Conservation (phyloP, 371 early-diverging fungal species). For the Mucor mucedo region DNA sequence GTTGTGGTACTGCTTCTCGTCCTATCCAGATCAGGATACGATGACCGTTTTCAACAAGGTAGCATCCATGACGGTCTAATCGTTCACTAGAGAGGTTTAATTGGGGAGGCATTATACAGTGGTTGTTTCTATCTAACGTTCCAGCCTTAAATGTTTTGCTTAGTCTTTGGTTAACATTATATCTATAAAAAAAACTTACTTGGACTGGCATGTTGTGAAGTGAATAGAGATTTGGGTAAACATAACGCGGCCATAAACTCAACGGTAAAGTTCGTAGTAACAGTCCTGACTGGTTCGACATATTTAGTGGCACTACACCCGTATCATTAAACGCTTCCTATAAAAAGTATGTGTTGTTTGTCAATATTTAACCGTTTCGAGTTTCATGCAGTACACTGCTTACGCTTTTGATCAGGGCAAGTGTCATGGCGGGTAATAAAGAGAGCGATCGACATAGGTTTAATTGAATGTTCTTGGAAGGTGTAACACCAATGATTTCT, state of each 20-base stretch:
- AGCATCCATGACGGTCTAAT: conserved; percentile 75
- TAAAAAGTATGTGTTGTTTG: background rate
- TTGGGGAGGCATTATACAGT: conserved; percentile 63
- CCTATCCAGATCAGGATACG: conserved; percentile 81
- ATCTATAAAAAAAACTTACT: conserved; percentile 34
- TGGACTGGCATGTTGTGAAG: conserved; percentile 69
- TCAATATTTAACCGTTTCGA: too few relatives aligned
- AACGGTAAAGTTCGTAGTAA: conserved; percentile 65
- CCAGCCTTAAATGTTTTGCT: conserved; percentile 32
- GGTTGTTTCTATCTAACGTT: conserved; percentile 36
- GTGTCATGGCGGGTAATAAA: conserved; percentile 68
- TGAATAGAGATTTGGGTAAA: conserved; percentile 69
- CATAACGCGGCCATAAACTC: conserved; percentile 51
- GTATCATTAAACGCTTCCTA: conserved; percentile 50
- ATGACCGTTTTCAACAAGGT: conserved; percentile 70
- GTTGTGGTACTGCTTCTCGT: conserved; percentile 59
- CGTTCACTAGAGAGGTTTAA: conserved; percentile 74
- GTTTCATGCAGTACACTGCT: background rate
- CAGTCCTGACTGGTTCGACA: conserved; percentile 59
- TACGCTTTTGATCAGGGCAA: conserved; percentile 68
- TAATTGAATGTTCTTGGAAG: conserved; percentile 60
- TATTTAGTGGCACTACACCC: conserved; percentile 50
- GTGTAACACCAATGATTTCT: conserved; percentile 57
- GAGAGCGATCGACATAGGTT: conserved; percentile 70
- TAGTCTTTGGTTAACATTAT: conserved; percentile 1